Base-by-base conservation (phyloP, 176 grass and related monocot genomes). In the Triticum timopheevii region DNA sequence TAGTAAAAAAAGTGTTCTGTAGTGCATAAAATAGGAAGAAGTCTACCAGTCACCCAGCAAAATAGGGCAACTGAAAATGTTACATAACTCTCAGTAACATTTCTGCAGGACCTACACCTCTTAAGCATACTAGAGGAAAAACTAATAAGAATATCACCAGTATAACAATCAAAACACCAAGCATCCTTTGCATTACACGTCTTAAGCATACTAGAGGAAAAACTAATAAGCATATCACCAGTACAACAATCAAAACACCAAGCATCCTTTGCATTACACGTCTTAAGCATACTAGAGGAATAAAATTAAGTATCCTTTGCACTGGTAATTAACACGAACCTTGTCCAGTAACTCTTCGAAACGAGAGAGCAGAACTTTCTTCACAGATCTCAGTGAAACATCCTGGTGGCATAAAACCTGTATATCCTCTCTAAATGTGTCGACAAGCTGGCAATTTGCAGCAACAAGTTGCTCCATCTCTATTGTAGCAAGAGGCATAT, bases 291-390 rank as follows among this genome's bases (percentile, higher is more conserved):
- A 58, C 34, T n/a, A 25, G 28, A 72, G n/a, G 12, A 22, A 42
- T 42, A 56, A 25, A 23, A 35, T 8, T 50, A 54, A 40, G 13
- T 7, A 64, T 49, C 67, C 69, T 20, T 54, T 5, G 17, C 42
- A 87, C 31, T 69, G 58, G 12, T 65, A 59, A 64, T 34, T 68
- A 45, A 28, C 28, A 83, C 89, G 42, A 40, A 93, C 96, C 96
- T 95, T 92, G 35, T 92, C 79, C 61, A 95, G 88, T 73, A 98
- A 38, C 50, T 91, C 93, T 84, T 92, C 87, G 40, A 95, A 86
- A 50, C 93, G 93, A 50, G 84, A 67, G 30, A 94, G 73, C 80
- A 98, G 65, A 70, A 87, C 65, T 59, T 88, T 78, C 73, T 85
- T 90, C 61, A 98, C 82, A 4, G 90, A 95, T 92, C 81, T 92